Conservation (phyloP, 1,139 yeast species). For the Geotrichum restrictum region DNA sequence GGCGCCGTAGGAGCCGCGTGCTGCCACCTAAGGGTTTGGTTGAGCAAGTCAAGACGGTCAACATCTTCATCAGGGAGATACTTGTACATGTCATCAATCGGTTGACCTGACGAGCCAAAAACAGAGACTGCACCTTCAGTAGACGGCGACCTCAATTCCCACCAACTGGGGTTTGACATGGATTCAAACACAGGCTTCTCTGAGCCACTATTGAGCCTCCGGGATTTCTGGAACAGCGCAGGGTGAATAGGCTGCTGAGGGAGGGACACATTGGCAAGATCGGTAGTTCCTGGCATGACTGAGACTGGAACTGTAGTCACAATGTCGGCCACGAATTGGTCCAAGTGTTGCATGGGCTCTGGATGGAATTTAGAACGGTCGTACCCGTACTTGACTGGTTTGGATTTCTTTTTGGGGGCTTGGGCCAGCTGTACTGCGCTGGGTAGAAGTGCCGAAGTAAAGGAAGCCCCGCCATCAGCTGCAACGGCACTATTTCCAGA, state of each 20-base stretch:
- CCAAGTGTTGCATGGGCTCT: conserved; percentile 45
- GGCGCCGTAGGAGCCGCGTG: conserved; percentile 93
- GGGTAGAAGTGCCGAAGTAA: conserved; percentile 11
- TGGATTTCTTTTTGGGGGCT: conserved; percentile 13
- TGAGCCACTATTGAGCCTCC: conserved; percentile 39
- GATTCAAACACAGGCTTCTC: conserved; percentile 42
- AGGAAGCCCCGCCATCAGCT: conserved; percentile 14
- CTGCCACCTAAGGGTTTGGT: conserved; percentile 74
- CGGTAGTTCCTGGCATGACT: conserved; percentile 78
- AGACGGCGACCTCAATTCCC: conserved; percentile 42
- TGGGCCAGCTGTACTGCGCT: conserved; percentile 12
- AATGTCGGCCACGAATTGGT: conserved; percentile 56
- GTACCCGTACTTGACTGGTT: conserved; percentile 25
- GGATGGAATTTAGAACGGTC: conserved; percentile 28
- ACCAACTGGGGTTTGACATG: conserved; percentile 75
- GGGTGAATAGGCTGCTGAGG: conserved; percentile 90
- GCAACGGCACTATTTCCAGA: conserved; percentile 29
- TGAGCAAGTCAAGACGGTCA: conserved; percentile 54
- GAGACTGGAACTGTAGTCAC: conserved; percentile 61
- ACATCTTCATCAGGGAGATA: conserved; percentile 43
- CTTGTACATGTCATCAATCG: conserved; percentile 68
- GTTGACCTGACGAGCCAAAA: conserved; percentile 81
- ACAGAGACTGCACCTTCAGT: conserved; percentile 40
- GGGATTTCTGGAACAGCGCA: conserved; percentile 57
- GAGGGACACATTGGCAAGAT: conserved; percentile 75